Evolutionary conservation across 176 grass and related monocot genomes (phyloP), one percentile per base, ranked within the genome.

Genomic region (Aegilops sharonensis): DNA sequence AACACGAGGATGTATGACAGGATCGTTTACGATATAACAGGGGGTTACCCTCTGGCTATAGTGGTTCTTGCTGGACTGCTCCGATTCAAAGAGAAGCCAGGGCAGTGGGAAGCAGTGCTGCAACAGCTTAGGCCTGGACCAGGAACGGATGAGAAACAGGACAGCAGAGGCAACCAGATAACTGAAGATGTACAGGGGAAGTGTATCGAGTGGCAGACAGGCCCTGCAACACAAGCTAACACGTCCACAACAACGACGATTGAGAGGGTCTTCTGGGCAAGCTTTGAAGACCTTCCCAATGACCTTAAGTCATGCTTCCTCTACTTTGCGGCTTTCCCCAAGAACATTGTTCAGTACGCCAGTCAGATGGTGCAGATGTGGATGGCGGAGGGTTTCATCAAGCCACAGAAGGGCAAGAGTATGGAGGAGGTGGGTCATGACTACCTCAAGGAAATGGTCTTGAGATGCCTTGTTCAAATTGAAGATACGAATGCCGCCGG

Each of bases 281-380:
- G 78, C 42, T 81, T 81, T 29, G 78, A 67, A 21, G 78, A 81
- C 14, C 39, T 81, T 14, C 62, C 78, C 5, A 17, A 81, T 3
- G 78, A 81, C 9, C 78, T 81, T 15, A 81, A 81, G 32, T 81
- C 62, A 20, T 81, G 78, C 24, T 48, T 67, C 78, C 78, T 81
- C 78, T 67, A 68, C 78, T 68, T 81, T 20, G 62, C 63, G 0
- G 39, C 62, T 11, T 81, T 20, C 14, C 37, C 62, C 1, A 50
- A 29, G 64, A 14, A 56, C 17, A 56, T 5, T 6, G 14, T 6
- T 67, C 48, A 50, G 1, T 4, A 0, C 11, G 61, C 3, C 2
- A 4, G 17, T 32, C 2, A 20, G 14, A 32, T 81, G 3, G 42
- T 81, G 78, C 24, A 4, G 3, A 50, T 67, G 78, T 81, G 62